These are phyloP conservation scores for Coelastrella sp. DNA, from an alignment of 139 green algal genomes.

Conservation along the genomic window DNA sequence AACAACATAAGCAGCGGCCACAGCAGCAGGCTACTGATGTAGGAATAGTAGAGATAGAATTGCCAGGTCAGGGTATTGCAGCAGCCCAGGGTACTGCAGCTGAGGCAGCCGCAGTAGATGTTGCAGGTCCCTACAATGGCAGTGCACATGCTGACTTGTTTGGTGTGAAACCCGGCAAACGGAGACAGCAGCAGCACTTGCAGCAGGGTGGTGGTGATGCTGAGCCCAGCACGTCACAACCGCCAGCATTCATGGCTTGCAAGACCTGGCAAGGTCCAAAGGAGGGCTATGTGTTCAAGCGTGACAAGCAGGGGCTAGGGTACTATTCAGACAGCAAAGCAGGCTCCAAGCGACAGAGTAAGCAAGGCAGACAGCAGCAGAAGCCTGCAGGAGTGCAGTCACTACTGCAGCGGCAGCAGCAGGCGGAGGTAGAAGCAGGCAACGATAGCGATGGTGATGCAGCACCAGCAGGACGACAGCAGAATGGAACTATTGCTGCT, in stretches of 20 bases:
- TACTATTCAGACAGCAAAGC: conserved; percentile 72
- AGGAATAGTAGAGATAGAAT: conserved; percentile 8
- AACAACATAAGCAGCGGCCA: neutral
- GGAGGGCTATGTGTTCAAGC: conserved; percentile 74
- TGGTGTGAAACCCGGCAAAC: neutral
- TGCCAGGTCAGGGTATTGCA: neutral
- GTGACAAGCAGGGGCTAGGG: conserved; percentile 71
- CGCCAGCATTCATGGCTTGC: conserved; percentile 15
- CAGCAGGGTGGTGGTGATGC: conserved; percentile 7
- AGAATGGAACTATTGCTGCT: conserved; percentile 5
- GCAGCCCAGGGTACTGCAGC: neutral
- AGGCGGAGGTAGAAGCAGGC: neutral
- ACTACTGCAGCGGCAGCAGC: conserved; percentile 25
- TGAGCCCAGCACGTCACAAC: conserved; percentile 8
- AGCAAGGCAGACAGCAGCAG: conserved; percentile 10
- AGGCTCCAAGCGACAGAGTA: too few relatives aligned
- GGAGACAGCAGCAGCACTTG: conserved; percentile 33
- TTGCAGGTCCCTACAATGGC: neutral
- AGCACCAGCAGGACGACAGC: conserved; percentile 11
- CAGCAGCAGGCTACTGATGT: conserved; percentile 24
- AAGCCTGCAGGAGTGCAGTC: conserved; percentile 1
- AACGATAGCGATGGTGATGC: conserved; percentile 24
- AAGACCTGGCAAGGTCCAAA: conserved; percentile 66
- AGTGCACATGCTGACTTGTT: conserved; percentile 36
- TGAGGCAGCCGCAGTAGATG: neutral